These are phyloP conservation scores for Solanum pinnatisectum DNA, from an alignment of 257 asterid genomes.

Conservation along the genomic window DNA sequence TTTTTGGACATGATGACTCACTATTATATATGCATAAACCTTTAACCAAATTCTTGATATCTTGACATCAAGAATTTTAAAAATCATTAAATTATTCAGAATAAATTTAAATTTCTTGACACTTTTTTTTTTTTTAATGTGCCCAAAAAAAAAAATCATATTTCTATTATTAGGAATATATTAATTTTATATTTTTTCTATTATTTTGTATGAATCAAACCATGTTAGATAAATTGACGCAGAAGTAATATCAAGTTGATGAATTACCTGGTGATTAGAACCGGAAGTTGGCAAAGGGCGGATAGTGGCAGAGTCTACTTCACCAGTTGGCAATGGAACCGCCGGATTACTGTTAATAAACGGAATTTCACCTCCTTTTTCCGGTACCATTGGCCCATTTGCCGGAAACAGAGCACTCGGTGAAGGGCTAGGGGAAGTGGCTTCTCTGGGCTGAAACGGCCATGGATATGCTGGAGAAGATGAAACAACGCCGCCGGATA, in stretches of 20 bases:
- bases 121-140: neutral
- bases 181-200: no score
- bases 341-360: constrained; percentile 90
- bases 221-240: no score
- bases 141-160: neutral
- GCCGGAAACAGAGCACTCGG: constrained; percentile 36
- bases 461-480: constrained; percentile 87
- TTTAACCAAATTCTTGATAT: neutral
- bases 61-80: no score
- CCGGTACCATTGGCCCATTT: constrained; percentile 39
- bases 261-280: constrained; percentile 40
- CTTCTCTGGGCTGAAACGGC: constrained; percentile 70
- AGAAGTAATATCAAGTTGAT: neutral
- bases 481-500: constrained; percentile 60
- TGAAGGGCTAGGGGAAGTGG: constrained; percentile 57
- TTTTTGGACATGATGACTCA: neutral
- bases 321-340: constrained; percentile 94
- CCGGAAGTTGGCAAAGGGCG: constrained; percentile 56
- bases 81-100: neutral
- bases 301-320: constrained; percentile 86
- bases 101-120: neutral
- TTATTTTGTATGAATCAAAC: no score
- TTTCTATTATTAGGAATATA: no score
- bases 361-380: constrained; percentile 49
- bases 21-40: neutral